Percentiles rank a stretch among this genome's conserved stretches.
Conservation (phyloP, 768 basidiomycete genomes). For the Aureoboletus auriporus region DNA sequence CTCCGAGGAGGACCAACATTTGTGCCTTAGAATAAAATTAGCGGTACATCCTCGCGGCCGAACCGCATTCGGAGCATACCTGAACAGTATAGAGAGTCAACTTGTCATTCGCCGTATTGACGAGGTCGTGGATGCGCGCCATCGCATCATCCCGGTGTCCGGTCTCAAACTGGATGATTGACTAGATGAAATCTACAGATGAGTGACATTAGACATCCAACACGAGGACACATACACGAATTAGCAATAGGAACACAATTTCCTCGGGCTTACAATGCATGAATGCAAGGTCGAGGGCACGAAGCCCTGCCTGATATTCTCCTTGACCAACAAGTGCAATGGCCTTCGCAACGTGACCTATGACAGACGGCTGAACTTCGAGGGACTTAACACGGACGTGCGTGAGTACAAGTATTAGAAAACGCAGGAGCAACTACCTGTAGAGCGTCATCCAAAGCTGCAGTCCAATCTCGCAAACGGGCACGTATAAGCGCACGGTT, state of each 20-base stretch:
- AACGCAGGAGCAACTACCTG: neutral
- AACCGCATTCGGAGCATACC: neutral
- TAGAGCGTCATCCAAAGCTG: constrained; percentile 6
- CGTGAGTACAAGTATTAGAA: neutral
- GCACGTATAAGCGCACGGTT: constrained; percentile 10
- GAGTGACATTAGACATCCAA: neutral
- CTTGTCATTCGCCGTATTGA: constrained; percentile 10
- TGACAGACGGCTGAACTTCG: constrained; percentile 3
- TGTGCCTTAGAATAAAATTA: constrained; percentile 8
- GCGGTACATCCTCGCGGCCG: neutral
- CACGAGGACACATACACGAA: constrained; percentile 6
- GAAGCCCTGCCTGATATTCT: constrained; percentile 6
- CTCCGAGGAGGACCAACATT: constrained; percentile 12
- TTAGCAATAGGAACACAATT: constrained; percentile 8
- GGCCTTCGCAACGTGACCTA: constrained; percentile 15
- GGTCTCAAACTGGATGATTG: constrained; percentile 6
- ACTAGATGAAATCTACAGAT: neutral
- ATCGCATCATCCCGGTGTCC: constrained; percentile 13
- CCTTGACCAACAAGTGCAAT: constrained; percentile 13
- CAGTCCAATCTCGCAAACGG: constrained; percentile 8
- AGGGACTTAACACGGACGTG: constrained; percentile 5
- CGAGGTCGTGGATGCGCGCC: constrained; percentile 8
- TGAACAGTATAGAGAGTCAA: constrained; percentile 2
- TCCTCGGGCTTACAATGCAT: constrained; percentile 6
- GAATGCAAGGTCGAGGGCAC: constrained; percentile 14